Evolutionary conservation across 257 asterid genomes (phyloP).

Genomic region (Lycium barbarum): DNA sequence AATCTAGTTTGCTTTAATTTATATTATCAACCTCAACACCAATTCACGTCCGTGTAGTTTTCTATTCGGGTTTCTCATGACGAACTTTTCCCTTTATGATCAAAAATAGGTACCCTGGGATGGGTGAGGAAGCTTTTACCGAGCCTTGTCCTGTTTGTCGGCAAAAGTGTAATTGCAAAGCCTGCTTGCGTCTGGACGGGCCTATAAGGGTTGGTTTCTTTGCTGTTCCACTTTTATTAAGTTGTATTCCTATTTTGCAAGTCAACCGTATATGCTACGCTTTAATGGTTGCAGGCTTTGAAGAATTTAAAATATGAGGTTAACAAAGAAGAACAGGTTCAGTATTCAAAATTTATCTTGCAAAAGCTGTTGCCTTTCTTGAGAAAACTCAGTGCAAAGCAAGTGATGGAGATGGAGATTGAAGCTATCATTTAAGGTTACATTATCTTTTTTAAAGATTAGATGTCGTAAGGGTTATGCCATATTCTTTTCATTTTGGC

Average conservation of each 20-base stretch:
- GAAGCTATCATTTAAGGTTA: slow-evolving; percentile 79
- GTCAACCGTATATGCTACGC: neutral
- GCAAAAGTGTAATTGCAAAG: slow-evolving; percentile 82
- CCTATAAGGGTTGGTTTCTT: slow-evolving; percentile 54
- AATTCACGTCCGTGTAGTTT: neutral
- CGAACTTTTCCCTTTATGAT: slow-evolving; percentile 24
- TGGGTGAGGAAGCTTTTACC: slow-evolving; percentile 71
- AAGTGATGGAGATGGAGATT: slow-evolving; percentile 61
- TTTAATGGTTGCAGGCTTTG: slow-evolving; percentile 21
- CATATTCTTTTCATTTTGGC: slow-evolving; percentile 1
- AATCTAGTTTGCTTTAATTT: neutral
- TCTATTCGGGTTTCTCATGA: slow-evolving; percentile 5
- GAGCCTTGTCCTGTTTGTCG: slow-evolving; percentile 85
- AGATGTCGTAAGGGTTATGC: slow-evolving; percentile 11
- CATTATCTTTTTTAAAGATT: slow-evolving; percentile 27
- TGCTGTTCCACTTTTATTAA: slow-evolving; percentile 19
- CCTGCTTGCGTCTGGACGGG: slow-evolving; percentile 76
- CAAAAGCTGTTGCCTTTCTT: slow-evolving; percentile 70
- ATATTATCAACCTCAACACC: no score
- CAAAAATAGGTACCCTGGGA: slow-evolving; percentile 74
- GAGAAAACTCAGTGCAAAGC: slow-evolving; percentile 57
- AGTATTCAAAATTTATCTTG: slow-evolving; percentile 60
- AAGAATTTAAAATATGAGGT: slow-evolving; percentile 43
- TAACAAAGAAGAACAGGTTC: slow-evolving; percentile 46
- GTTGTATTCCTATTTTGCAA: neutral